These are phyloP conservation scores for Penicillium sp. DNA, from an alignment of 2,329 filamentous ascomycete genomes.

Conservation along the genomic window DNA sequence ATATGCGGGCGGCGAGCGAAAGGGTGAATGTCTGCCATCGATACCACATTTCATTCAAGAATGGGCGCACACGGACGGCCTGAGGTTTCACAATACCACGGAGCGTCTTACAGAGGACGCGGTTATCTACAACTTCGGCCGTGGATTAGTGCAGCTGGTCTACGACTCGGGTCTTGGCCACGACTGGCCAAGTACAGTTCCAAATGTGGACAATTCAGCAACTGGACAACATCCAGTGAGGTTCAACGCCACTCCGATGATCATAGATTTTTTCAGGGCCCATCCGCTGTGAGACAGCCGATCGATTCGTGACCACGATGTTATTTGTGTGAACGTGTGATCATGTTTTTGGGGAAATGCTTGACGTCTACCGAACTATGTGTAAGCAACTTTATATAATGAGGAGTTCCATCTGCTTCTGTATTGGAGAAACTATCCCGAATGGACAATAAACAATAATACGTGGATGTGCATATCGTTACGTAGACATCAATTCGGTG, in stretches of 20 bases:
- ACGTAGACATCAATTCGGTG: not conserved
- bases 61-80: slow-evolving; percentile 26
- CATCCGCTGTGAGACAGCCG: not conserved
- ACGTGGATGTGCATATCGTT: not conserved
- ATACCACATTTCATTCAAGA: slow-evolving; percentile 19
- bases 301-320: too few species aligned
- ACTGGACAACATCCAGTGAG: slow-evolving; percentile 11
- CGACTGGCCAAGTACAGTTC: slow-evolving; percentile 19
- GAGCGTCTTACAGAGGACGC: slow-evolving; percentile 6
- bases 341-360: too few species aligned
- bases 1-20: slow-evolving; percentile 33
- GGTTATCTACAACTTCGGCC: slow-evolving; percentile 12
- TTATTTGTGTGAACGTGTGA: too few species aligned
- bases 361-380: too few species aligned
- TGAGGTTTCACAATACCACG: slow-evolving; percentile 10
- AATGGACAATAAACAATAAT: not conserved
- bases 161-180: slow-evolving; percentile 20
- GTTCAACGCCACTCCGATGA: slow-evolving; percentile 20
- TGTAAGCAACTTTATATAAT: too few species aligned
- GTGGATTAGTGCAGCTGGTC: slow-evolving; percentile 9
- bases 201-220: slow-evolving; percentile 17
- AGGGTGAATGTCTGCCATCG: slow-evolving; percentile 18
- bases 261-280: slow-evolving; percentile 19
- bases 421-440: not conserved
- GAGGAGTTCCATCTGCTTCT: too few species aligned